Percentiles rank a stretch among this genome's conserved stretches.
phyloP scores from a whole-genome alignment of 257 asterid species.

The Echites panduratus region DNA sequence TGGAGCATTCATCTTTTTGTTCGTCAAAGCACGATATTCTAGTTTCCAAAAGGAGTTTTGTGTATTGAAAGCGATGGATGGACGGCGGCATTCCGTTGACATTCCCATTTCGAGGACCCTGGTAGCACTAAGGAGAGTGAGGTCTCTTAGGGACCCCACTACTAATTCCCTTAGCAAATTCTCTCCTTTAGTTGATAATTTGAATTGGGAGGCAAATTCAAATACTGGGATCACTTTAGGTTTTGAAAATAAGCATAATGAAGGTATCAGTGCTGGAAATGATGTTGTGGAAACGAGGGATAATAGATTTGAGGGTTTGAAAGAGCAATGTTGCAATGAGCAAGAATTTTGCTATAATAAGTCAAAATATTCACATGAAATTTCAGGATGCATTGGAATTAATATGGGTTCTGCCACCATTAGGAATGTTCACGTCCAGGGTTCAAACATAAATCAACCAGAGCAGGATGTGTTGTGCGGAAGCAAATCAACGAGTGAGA shows the following conservation, averaged over 20 bases:
- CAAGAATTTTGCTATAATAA: conserved; percentile 26
- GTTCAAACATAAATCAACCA: conserved; percentile 13
- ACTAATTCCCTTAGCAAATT: conserved; percentile 68
- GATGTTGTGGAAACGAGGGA: conserved; percentile 15
- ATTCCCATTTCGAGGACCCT: conserved; percentile 67
- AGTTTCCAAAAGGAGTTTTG: neutral
- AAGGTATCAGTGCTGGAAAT: conserved; percentile 10
- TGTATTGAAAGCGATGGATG: conserved; percentile 48
- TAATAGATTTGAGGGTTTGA: conserved; percentile 13
- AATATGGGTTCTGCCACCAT: conserved; percentile 8
- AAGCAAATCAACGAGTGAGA: conserved; percentile 29
- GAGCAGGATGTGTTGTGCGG: conserved; percentile 20
- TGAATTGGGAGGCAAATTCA: conserved; percentile 68
- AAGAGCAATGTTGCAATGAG: conserved; percentile 25
- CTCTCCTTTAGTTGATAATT: conserved; percentile 43
- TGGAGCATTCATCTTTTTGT: conserved; percentile 18
- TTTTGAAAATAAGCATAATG: conserved; percentile 26
- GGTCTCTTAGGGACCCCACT: conserved; percentile 87
- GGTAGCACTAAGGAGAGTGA: conserved; percentile 77
- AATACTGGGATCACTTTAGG: conserved; percentile 45
- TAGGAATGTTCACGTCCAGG: conserved; percentile 8
- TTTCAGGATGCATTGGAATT: conserved; percentile 13
- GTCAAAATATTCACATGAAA: conserved; percentile 18
- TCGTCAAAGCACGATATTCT: conserved; percentile 2
- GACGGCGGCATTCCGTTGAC: conserved; percentile 81